Percentiles rank a stretch among this genome's conserved stretches.
phyloP scores from a whole-genome alignment of 768 basidiomycete species.

The Boletus subparvulus region DNA sequence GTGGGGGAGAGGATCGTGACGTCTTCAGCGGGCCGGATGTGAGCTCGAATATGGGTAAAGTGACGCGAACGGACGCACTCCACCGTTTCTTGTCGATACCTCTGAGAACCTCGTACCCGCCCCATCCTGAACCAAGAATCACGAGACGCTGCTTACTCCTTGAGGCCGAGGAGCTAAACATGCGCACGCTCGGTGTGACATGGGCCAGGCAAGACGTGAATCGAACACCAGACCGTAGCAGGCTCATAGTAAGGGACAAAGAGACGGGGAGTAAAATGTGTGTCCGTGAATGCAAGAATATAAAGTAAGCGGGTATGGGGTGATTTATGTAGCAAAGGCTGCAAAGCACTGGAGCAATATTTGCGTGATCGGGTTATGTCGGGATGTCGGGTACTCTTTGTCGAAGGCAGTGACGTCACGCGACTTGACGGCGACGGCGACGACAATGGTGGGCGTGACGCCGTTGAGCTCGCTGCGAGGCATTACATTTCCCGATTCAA shows the following conservation, averaged over 20 bases:
- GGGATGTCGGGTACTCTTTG: conserved; percentile 3
- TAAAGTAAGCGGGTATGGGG: not conserved
- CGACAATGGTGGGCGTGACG: conserved; percentile 10
- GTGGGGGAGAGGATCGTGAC: conserved; percentile 67
- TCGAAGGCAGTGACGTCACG: conserved; percentile 2
- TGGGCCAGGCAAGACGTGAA: not conserved
- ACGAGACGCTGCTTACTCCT: conserved; percentile 47
- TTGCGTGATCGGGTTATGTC: conserved; percentile 11
- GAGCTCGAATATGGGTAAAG: not conserved
- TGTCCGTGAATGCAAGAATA: not conserved
- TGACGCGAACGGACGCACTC: conserved; percentile 42
- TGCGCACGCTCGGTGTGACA: conserved; percentile 21
- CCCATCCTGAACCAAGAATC: conserved; percentile 78
- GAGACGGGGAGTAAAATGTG: not conserved
- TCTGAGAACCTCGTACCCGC: conserved; percentile 67
- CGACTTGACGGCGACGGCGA: not conserved
- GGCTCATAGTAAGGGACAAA: conserved; percentile 11
- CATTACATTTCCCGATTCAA: conserved; percentile 36
- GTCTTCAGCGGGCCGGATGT: conserved; percentile 39
- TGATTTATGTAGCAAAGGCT: too few species aligned
- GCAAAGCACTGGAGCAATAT: not conserved
- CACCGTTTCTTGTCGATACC: conserved; percentile 70
- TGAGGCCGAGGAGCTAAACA: conserved; percentile 40
- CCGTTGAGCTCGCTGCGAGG: conserved; percentile 25
- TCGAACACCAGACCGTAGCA: conserved; percentile 11